Percentiles rank a stretch among this genome's conserved stretches.
Evolutionary conservation across 2,329 filamentous ascomycete genomes (phyloP).

Genomic region (Drechmeria coniospora): DNA sequence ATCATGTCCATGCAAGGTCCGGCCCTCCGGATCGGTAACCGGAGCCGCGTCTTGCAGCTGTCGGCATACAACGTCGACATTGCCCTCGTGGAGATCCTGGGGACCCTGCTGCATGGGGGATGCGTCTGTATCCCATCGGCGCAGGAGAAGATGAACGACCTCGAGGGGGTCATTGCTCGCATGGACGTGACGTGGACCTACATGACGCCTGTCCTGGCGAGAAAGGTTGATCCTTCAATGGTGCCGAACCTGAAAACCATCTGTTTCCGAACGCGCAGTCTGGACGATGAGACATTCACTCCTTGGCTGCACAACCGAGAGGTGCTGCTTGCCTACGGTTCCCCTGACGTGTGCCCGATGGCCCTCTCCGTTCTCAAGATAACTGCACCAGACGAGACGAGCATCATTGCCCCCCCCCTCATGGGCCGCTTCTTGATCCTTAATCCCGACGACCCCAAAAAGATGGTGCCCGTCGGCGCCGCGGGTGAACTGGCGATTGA

Average conservation of each 20-base stretch:
- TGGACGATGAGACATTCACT: slow-evolving; percentile 31
- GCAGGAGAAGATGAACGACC: slow-evolving; percentile 30
- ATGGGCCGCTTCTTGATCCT: slow-evolving; percentile 36
- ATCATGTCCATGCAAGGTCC: slow-evolving; percentile 34
- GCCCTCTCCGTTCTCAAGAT: slow-evolving; percentile 33
- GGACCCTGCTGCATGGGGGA: slow-evolving; percentile 37
- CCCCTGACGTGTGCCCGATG: slow-evolving; percentile 34
- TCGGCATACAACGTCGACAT: slow-evolving; percentile 39
- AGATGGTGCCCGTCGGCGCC: slow-evolving; percentile 35
- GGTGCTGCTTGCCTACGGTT: slow-evolving; percentile 35
- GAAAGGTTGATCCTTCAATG: slow-evolving; percentile 21
- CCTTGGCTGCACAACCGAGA: slow-evolving; percentile 30
- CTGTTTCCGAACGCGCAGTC: slow-evolving; percentile 31
- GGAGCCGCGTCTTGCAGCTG: slow-evolving; percentile 40
- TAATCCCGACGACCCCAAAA: slow-evolving; percentile 33
- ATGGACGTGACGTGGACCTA: slow-evolving; percentile 37
- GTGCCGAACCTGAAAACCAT: slow-evolving; percentile 24
- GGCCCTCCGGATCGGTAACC: slow-evolving; percentile 30
- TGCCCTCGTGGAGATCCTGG: slow-evolving; percentile 34
- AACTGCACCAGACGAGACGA: slow-evolving; percentile 18
- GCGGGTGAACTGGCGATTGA: slow-evolving; percentile 46
- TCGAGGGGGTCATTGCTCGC: slow-evolving; percentile 31
- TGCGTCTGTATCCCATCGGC: slow-evolving; percentile 43
- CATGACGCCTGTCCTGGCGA: slow-evolving; percentile 43
- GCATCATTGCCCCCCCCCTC: slow-evolving; percentile 30